These are phyloP conservation scores for Coelastrella sp. DNA, from an alignment of 139 green algal genomes.

Conservation along the genomic window DNA sequence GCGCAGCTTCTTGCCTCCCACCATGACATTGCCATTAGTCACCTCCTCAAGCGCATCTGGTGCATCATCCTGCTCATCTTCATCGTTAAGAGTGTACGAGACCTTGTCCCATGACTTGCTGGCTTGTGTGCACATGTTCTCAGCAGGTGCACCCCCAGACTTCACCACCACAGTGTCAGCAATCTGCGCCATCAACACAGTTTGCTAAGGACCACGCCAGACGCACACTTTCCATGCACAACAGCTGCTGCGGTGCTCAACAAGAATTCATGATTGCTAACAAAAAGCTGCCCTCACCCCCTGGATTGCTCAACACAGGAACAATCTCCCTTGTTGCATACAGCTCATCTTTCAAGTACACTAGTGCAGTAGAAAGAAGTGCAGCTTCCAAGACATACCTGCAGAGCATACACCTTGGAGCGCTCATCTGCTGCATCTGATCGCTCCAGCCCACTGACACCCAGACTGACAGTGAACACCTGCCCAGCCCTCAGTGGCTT, in stretches of 20 bases:
- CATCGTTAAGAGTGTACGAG: constrained; percentile 65
- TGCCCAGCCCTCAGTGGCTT: constrained; percentile 43
- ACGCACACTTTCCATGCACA: not conserved
- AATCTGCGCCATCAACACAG: constrained; percentile 62
- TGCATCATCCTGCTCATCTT: constrained; percentile 62
- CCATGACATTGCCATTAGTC: constrained; percentile 57
- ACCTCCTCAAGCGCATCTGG: constrained; percentile 60
- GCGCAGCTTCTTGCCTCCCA: constrained; percentile 69
- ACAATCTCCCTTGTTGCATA: not conserved
- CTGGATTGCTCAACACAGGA: no score
- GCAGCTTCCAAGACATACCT: constrained; percentile 49
- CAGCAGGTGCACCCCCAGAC: constrained; percentile 59
- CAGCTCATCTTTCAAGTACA: no score
- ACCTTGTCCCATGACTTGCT: constrained; percentile 72
- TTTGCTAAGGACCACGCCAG: not conserved
- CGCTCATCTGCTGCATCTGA: constrained; percentile 36
- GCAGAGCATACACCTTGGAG: constrained; percentile 64
- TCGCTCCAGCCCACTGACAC: constrained; percentile 52
- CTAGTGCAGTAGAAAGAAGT: no score
- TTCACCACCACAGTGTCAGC: constrained; percentile 88
- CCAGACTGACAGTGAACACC: constrained; percentile 81
- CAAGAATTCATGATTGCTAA: no score
- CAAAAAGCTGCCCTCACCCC: no score
- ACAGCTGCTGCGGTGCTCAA: not conserved
- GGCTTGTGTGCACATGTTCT: constrained; percentile 71